Evolutionary conservation across 306 rosid species (phyloP), one percentile per base, ranked within the genome.

Genomic region (Vigna reflexopilosa): DNA sequence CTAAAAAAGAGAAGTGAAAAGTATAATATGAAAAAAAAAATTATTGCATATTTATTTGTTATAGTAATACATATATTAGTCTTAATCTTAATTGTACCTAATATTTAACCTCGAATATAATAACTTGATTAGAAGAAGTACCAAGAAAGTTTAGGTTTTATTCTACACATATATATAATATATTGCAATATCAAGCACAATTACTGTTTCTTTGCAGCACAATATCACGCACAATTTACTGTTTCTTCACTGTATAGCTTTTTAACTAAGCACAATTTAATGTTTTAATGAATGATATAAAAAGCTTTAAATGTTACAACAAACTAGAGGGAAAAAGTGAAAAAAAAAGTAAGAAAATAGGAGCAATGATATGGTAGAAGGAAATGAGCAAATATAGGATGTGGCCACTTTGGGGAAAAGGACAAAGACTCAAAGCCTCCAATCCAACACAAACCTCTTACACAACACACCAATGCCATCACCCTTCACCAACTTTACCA

Each of bases 401-500:
- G 36, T 20, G 54, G 17, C 54, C 17, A 42, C n/a, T 19, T 10
- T 44, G 44, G 19, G 72, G 40, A 72, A 56, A 42, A 49, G 57
- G 78, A 73, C 69, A 72, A 55, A 24, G 68, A 20, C 68, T 30
- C 22, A 56, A 16, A 9, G 34, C 34, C 1, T 13, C 54, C 76
- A 30, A 30, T 10, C 65, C 64, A 8, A 16, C 10, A 50, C 76
- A 71, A 12, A 34, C 65, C 66, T 72, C 32, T 57, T 7, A 68
- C 1, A 45, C 73, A 24, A 56, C 57, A 73, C 2, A 24, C 69
- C 68, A 73, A 73, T 73, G 57, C 78, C 78, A 58, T 58, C 55
- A 73, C 77, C 77, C 22, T 7, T 58, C 44, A 73, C 77, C 77
- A 73, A 55, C 67, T 73, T 73, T 56, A 73, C 77, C 78, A 73